Evolutionary conservation across 1,284 basidiomycete species (phyloP).

Genomic region (Athelia sp.): DNA sequence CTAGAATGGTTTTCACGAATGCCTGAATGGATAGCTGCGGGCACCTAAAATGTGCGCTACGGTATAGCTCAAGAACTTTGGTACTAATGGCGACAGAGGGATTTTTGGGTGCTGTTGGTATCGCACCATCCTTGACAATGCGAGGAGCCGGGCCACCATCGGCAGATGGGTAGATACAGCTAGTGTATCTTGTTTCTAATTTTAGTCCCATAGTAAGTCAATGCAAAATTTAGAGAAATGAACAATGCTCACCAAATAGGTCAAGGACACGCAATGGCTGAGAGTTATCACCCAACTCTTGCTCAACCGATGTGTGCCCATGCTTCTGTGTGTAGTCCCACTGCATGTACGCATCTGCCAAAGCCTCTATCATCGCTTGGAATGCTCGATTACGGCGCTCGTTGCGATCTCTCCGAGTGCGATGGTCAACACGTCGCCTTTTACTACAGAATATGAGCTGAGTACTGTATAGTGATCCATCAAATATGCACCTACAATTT

Average conservation of each 20-base stretch:
- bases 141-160: background rate
- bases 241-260: conserved; percentile 4
- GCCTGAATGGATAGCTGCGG: conserved; percentile 13
- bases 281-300: no score
- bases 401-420: conserved; percentile 1
- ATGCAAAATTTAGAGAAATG: background rate
- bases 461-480: background rate
- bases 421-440: background rate
- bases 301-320: background rate
- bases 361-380: background rate
- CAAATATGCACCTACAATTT: background rate
- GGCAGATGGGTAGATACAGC: no score
- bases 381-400: conserved; percentile 3
- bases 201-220: background rate
- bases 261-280: conserved; percentile 2
- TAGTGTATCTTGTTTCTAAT: no score
- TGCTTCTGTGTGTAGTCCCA: background rate
- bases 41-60: background rate
- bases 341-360: conserved; percentile 1
- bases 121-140: conserved; percentile 2
- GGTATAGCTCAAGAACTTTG: conserved; percentile 9
- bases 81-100: conserved; percentile 5
- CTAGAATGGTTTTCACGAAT: conserved; percentile 10
- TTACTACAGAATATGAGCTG: background rate
- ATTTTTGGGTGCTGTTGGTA: conserved; percentile 5